Conservation (phyloP, 2,329 filamentous ascomycete species). For the Cryphonectria naterciae region DNA sequence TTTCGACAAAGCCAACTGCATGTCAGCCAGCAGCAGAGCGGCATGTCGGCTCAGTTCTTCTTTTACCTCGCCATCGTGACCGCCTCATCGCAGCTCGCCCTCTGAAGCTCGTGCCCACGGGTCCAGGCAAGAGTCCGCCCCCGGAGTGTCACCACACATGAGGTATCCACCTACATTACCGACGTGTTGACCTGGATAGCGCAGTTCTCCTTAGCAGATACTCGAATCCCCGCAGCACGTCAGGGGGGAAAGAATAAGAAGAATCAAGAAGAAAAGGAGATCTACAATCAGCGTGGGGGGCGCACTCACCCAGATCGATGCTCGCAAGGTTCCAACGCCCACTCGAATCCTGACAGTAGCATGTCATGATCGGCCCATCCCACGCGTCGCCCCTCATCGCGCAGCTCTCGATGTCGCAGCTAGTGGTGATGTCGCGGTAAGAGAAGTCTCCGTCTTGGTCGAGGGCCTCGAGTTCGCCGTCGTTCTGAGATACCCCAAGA, state of each 20-base stretch:
- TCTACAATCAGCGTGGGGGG: neutral
- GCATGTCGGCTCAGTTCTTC: neutral
- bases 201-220: neutral
- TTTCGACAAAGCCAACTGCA: neutral
- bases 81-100: constrained; percentile 6
- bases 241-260: neutral
- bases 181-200: constrained; percentile 6
- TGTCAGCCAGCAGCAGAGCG: neutral
- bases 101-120: constrained; percentile 6
- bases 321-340: constrained; percentile 7
- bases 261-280: neutral
- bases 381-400: constrained; percentile 19
- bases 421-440: neutral
- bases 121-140: constrained; percentile 12
- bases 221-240: neutral
- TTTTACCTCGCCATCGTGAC: neutral
- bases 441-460: neutral
- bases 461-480: constrained; percentile 15
- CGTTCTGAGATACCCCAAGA: neutral
- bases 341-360: constrained; percentile 14
- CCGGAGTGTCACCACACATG: constrained; percentile 10
- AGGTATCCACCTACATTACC: constrained; percentile 19
- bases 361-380: constrained; percentile 25
- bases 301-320: constrained; percentile 22
- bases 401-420: constrained; percentile 25